phyloP scores from a whole-genome alignment of 805 yeast species.

The Jamesozyma lodderae region DNA sequence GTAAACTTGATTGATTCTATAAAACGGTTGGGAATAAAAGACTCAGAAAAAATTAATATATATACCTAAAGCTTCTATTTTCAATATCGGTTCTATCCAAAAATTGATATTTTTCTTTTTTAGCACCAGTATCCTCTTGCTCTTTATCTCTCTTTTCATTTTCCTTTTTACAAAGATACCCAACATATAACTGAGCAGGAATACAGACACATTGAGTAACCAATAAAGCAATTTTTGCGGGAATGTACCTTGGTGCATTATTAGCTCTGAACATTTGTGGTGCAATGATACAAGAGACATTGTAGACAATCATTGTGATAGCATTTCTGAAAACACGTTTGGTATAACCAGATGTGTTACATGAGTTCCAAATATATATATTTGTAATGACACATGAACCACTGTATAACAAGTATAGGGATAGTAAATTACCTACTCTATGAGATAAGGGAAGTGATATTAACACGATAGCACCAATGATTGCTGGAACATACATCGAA shows the following conservation, averaged over 20 bases:
- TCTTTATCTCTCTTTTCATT: slow-evolving; percentile 41
- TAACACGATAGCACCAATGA: slow-evolving; percentile 42
- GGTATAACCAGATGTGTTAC: slow-evolving; percentile 55
- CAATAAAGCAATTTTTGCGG: slow-evolving; percentile 50
- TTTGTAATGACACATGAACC: slow-evolving; percentile 50
- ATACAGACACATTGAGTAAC: slow-evolving; percentile 41
- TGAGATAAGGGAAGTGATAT: slow-evolving; percentile 29
- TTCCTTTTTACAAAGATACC: slow-evolving; percentile 38
- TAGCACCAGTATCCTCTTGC: too few relatives aligned
- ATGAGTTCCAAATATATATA: slow-evolving; percentile 52
- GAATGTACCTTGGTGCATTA: slow-evolving; percentile 44
- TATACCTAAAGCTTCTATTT: slow-evolving; percentile 49
- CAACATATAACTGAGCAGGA: slow-evolving; percentile 37
- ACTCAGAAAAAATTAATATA: slow-evolving; percentile 33
- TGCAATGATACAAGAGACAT: slow-evolving; percentile 50
- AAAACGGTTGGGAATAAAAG: too few relatives aligned
- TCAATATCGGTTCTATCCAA: slow-evolving; percentile 52
- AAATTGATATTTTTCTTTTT: slow-evolving; percentile 39
- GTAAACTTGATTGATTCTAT: too few relatives aligned
- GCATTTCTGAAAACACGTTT: slow-evolving; percentile 48
- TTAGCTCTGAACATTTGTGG: slow-evolving; percentile 51
- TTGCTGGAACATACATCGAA: slow-evolving; percentile 38
- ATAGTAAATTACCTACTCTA: slow-evolving; percentile 40
- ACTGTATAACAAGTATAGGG: slow-evolving; percentile 44
- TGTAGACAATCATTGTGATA: slow-evolving; percentile 48